These are phyloP conservation scores for Jatropha podagrica DNA, from an alignment of 441 rosid species.

Conservation along the genomic window DNA sequence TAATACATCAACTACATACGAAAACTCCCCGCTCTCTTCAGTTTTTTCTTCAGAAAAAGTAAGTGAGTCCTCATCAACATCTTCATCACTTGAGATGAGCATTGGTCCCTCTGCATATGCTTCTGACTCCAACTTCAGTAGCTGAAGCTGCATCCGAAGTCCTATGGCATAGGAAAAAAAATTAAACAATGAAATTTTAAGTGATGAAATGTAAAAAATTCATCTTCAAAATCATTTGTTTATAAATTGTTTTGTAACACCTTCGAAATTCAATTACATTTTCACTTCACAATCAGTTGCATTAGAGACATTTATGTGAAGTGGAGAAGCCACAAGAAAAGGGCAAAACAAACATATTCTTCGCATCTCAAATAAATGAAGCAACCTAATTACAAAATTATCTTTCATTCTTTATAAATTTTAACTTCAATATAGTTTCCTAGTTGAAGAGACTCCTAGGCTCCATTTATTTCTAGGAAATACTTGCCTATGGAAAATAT, in stretches of 20 bases:
- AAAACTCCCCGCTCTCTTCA: constrained; percentile 54
- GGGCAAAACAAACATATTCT: background rate
- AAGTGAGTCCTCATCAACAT: constrained; percentile 38
- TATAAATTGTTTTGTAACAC: no score
- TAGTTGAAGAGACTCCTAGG: no score
- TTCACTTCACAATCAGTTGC: background rate
- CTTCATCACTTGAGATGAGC: constrained; percentile 70
- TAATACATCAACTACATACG: constrained; percentile 55
- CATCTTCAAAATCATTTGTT: no score
- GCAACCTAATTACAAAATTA: background rate
- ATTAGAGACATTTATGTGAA: background rate
- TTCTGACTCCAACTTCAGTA: constrained; percentile 82
- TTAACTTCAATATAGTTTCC: background rate
- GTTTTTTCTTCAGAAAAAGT: constrained; percentile 32
- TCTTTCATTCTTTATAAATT: background rate
- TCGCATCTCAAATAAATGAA: background rate
- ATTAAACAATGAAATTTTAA: background rate
- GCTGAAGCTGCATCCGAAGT: constrained; percentile 90
- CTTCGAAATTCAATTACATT: background rate
- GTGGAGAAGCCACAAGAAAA: background rate
- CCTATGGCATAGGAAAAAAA: constrained; percentile 38
- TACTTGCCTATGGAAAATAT: no score
- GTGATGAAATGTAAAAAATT: background rate
- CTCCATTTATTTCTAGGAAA: no score
- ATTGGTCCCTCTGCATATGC: constrained; percentile 58